Percentiles rank a stretch among this genome's conserved stretches.
phyloP scores from a whole-genome alignment of 1,139 yeast species.

The Pneumocystis jirovecii region DNA sequence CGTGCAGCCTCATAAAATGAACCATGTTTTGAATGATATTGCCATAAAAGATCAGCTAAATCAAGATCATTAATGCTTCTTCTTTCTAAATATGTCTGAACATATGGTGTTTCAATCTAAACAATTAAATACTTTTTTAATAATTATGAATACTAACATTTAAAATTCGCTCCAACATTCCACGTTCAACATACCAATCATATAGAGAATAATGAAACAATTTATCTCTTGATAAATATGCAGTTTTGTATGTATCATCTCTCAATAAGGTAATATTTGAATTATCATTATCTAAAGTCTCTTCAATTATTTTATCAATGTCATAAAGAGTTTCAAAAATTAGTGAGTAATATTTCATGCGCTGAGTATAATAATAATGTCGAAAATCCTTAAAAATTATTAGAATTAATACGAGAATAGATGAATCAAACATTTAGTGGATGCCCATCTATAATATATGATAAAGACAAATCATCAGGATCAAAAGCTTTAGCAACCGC shows the following conservation, averaged over 20 bases:
- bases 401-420: not conserved
- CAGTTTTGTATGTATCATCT: conserved; percentile 58
- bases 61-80: conserved; percentile 52
- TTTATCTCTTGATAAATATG: conserved; percentile 62
- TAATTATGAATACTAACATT: conserved; percentile 29
- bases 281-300: conserved; percentile 24
- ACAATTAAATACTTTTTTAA: not conserved
- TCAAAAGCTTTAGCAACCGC: conserved; percentile 62
- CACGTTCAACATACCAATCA: conserved; percentile 79
- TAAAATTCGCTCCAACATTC: conserved; percentile 59
- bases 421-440: conserved; percentile 22
- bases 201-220: conserved; percentile 80
- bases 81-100: conserved; percentile 62
- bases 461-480: conserved; percentile 40
- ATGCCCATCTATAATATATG: conserved; percentile 38
- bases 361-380: conserved; percentile 31
- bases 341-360: conserved; percentile 50
- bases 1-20: conserved; percentile 71
- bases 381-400: conserved; percentile 29
- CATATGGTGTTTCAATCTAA: conserved; percentile 49
- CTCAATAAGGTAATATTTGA: conserved; percentile 32
- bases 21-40: conserved; percentile 72
- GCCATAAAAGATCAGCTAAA: conserved; percentile 75
- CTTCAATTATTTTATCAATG: conserved; percentile 49
- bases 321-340: conserved; percentile 60